These are phyloP conservation scores for Alternaria longipes DNA, from an alignment of 2,329 filamentous ascomycete genomes.

Conservation along the genomic window DNA sequence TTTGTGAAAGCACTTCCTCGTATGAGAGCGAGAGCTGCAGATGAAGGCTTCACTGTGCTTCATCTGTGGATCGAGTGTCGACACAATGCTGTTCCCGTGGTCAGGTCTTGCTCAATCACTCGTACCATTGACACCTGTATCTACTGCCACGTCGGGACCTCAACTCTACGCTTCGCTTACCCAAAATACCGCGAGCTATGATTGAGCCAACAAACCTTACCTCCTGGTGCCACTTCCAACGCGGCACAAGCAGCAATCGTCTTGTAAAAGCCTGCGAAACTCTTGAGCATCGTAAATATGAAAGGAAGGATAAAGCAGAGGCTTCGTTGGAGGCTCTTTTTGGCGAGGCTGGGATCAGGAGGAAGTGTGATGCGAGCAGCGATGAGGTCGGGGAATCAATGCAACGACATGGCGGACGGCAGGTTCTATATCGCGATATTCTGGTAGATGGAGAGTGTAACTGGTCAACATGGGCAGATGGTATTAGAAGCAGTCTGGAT, in stretches of 20 bases:
- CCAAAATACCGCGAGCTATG: not conserved
- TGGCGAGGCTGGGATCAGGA: not conserved
- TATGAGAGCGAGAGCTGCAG: not conserved
- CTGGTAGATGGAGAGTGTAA: not conserved
- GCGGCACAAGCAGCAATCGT: not conserved
- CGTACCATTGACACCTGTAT: not conserved
- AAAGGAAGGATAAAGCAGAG: not conserved
- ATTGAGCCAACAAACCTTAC: not conserved
- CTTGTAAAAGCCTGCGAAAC: not conserved
- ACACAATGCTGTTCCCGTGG: not conserved
- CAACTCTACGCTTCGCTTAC: not conserved
- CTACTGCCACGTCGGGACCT: not conserved
- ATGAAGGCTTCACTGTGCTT: not conserved
- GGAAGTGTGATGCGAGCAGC: not conserved
- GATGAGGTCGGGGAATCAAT: not conserved
- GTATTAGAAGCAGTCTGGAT: not conserved
- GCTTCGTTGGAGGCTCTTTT: not conserved
- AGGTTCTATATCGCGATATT: not conserved
- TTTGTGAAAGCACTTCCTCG: not conserved
- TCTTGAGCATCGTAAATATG: not conserved
- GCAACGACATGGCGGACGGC: not conserved
- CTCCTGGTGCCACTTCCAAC: not conserved
- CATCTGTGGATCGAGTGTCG: not conserved
- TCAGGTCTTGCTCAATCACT: not conserved
- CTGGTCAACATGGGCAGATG: not conserved